Evolutionary conservation across 176 grass and related monocot species (phyloP).

Genomic region (Hordeum marinum): DNA sequence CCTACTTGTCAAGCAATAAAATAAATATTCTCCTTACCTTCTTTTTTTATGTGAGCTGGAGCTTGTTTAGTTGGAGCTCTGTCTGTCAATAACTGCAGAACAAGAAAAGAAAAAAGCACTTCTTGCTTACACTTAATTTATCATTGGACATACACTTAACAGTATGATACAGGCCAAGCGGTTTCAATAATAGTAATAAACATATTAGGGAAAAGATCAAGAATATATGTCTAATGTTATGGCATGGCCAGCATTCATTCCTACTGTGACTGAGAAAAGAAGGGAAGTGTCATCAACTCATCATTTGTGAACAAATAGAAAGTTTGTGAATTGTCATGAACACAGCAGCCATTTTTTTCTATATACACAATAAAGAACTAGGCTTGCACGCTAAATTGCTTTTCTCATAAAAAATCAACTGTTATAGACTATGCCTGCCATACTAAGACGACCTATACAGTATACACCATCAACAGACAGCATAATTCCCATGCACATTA

Average conservation of each 20-base stretch:
- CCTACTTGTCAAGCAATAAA: constrained; percentile 2
- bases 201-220: not conserved
- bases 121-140: constrained; percentile 11
- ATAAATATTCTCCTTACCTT: constrained; percentile 45
- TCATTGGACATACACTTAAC: not conserved
- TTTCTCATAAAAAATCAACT: not conserved
- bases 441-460: not conserved
- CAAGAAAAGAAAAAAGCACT: not conserved
- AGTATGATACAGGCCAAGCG: not conserved
- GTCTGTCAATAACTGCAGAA: constrained; percentile 68
- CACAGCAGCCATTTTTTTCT: not conserved
- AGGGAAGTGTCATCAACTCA: not conserved
- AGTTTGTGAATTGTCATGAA: not conserved
- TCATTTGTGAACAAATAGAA: constrained; percentile 1
- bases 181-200: not conserved
- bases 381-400: not conserved
- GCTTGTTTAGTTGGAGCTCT: constrained; percentile 39
- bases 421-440: not conserved
- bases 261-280: not conserved
- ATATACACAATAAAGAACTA: not conserved
- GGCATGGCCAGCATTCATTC: not conserved
- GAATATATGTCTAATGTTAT: not conserved
- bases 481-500: constrained; percentile 9
- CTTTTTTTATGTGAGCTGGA: constrained; percentile 37
- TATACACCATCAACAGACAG: not conserved